Evolutionary conservation across 1,284 basidiomycete species (phyloP), one percentile per base, ranked within the genome.

Genomic region (Phellopilus nigrolimitatus): DNA sequence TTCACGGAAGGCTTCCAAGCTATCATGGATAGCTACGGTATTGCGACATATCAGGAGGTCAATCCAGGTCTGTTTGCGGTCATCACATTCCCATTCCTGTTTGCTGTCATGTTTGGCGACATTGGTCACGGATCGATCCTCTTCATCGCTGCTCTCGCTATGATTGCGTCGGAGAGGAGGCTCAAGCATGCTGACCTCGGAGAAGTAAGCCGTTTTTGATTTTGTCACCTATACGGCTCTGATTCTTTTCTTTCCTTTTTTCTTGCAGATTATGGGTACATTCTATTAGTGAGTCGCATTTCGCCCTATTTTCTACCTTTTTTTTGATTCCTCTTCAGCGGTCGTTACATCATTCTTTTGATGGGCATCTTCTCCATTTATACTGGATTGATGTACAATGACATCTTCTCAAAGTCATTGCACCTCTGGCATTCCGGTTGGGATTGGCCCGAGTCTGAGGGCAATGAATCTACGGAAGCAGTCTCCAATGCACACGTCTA

Each of bases 71-170:
- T 99, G 30, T 95, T 94, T 66, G 91, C 94, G 3, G 80, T 97
- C 61, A 80, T 94, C 64, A 95, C 93, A 1, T 97, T 97, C 79
- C 97, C 97, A 0, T 99, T 99, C 82, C 72, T 99, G 61, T 99
- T 99, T 62, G 95, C 95, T 9, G 91, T 98, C 72, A 99, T 99
- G 95, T 99, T 99, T 67, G 97, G 95, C 64, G 95, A 99, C 68
- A 90, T 99, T 65, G 97, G 97, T 8, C 95, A 99, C 69, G 97
- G 93, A 38, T 73, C 84, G 56, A 84, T 99, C 64, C 88, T 93
- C 63, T 78, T 90, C 60, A 63, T 80, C 31, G 79, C 86, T 19
- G 95, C 91, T 1, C 58, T 85, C 5, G 80, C 79, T 56, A 94
- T 99, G 92, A 91, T 97, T 64, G 51, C 88, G 51, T 78, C 80